These are phyloP conservation scores for Metschnikowia drakensbergensis DNA, from an alignment of 805 yeast genomes.

Conservation along the genomic window DNA sequence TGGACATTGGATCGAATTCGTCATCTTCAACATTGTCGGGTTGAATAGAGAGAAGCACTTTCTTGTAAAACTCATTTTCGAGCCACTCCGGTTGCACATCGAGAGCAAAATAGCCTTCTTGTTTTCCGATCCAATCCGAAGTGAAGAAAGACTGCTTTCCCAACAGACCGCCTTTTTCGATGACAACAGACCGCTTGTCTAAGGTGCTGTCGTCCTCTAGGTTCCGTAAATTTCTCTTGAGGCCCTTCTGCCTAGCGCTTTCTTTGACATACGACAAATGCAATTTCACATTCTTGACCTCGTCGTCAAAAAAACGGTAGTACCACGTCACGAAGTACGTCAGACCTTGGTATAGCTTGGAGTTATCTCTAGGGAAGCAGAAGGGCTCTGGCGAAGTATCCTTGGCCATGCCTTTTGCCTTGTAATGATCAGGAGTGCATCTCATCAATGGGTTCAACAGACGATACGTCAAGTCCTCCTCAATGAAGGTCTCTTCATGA, in stretches of 20 bases:
- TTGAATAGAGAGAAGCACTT: conserved; percentile 66
- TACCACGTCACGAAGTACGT: conserved; percentile 83
- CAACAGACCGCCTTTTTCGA: conserved; percentile 38
- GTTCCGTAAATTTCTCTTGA: conserved; percentile 36
- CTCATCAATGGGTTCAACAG: conserved; percentile 73
- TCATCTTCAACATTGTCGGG: conserved; percentile 64
- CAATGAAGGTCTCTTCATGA: conserved; percentile 51
- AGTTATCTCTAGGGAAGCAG: conserved; percentile 71
- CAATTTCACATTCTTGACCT: conserved; percentile 57
- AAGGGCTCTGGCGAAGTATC: conserved; percentile 66
- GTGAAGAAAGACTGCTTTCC: conserved; percentile 50
- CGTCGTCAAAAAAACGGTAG: conserved; percentile 55
- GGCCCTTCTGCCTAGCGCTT: conserved; percentile 51
- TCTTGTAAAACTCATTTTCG: conserved; percentile 45
- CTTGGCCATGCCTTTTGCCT: conserved; percentile 59
- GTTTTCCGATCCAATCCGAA: conserved; percentile 65
- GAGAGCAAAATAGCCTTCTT: conserved; percentile 62
- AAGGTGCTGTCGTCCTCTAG: conserved; percentile 11
- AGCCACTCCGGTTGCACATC: conserved; percentile 65
- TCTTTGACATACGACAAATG: conserved; percentile 68
- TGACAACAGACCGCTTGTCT: conserved; percentile 29
- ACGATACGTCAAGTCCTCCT: conserved; percentile 73
- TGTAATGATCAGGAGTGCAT: conserved; percentile 78
- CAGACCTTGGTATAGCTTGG: conserved; percentile 52
- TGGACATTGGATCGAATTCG: conserved; percentile 54